Evolutionary conservation across 495 filamentous ascomycete genomes (phyloP).

Genomic region (Penicillium macrosclerotiorum): DNA sequence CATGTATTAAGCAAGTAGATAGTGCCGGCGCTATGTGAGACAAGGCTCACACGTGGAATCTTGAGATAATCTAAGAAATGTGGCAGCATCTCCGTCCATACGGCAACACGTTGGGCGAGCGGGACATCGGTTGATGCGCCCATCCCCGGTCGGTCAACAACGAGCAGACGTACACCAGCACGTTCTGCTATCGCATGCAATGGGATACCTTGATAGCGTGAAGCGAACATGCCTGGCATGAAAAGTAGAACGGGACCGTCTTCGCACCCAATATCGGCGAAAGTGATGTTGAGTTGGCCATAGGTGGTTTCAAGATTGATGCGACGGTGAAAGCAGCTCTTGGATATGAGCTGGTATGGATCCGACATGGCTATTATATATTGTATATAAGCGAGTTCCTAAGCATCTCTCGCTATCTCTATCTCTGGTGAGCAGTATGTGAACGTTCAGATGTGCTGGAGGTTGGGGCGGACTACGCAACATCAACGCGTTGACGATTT

Average conservation of each 20-base stretch:
- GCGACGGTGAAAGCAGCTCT: constrained; percentile 25
- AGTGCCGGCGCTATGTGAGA: constrained; percentile 46
- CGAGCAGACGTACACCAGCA: constrained; percentile 28
- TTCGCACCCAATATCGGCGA: constrained; percentile 23
- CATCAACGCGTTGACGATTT: too few relatives aligned
- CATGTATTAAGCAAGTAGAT: constrained; percentile 47
- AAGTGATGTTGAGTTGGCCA: constrained; percentile 26
- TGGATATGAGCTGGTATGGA: constrained; percentile 17
- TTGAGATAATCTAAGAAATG: constrained; percentile 36
- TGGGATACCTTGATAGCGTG: constrained; percentile 27
- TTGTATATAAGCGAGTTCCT: too few relatives aligned
- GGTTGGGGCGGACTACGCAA: too few relatives aligned
- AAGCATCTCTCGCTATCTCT: too few relatives aligned
- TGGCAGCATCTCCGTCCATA: constrained; percentile 45
- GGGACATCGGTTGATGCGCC: constrained; percentile 44
- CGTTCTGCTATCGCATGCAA: constrained; percentile 28
- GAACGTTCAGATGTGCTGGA: too few relatives aligned
- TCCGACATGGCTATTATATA: neutral
- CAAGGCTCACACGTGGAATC: constrained; percentile 39
- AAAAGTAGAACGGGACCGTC: constrained; percentile 23
- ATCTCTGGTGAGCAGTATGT: too few relatives aligned
- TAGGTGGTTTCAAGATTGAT: constrained; percentile 19
- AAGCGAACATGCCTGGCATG: constrained; percentile 36
- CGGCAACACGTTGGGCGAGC: constrained; percentile 30
- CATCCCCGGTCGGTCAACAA: constrained; percentile 39